Percentiles rank a stretch among this genome's conserved stretches.
Conservation (phyloP, 2,329 filamentous ascomycete genomes). For the Arthrobotrys iridis region DNA sequence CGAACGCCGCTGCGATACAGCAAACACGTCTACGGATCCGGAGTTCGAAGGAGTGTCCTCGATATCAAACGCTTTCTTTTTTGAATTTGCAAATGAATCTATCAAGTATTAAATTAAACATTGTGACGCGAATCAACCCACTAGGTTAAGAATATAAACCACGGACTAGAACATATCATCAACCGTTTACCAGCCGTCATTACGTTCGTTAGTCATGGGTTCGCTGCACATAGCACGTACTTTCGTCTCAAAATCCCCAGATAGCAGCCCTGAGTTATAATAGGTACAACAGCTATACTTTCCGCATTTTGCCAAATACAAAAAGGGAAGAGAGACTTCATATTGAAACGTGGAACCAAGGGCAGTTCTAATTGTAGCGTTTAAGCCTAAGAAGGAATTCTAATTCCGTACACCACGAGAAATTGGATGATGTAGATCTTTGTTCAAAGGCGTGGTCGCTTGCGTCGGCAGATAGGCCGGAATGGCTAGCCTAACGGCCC, state of each 20-base stretch:
- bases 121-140: neutral
- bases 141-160: neutral
- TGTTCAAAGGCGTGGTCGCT: slow-evolving; percentile 7
- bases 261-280: slow-evolving; percentile 27
- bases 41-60: slow-evolving; percentile 17
- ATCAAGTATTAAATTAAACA: neutral
- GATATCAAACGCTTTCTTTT: neutral
- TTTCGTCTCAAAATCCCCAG: neutral
- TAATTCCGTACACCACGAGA: neutral
- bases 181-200: neutral
- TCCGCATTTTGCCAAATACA: neutral
- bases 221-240: neutral
- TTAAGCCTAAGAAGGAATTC: neutral
- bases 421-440: slow-evolving; percentile 33
- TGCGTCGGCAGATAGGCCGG: slow-evolving; percentile 16
- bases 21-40: neutral
- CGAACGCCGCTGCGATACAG: slow-evolving; percentile 32
- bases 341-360: slow-evolving; percentile 18
- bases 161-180: neutral
- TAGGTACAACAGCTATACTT: neutral
- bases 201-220: neutral
- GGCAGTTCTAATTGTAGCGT: slow-evolving; percentile 17
- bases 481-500: neutral
- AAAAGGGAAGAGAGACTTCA: neutral
- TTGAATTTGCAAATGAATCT: neutral